Percentiles rank a stretch among this genome's conserved stretches.
These are phyloP conservation scores for Saussurea involucrata DNA, from an alignment of 129 eudicot species.

Conservation along the genomic window DNA sequence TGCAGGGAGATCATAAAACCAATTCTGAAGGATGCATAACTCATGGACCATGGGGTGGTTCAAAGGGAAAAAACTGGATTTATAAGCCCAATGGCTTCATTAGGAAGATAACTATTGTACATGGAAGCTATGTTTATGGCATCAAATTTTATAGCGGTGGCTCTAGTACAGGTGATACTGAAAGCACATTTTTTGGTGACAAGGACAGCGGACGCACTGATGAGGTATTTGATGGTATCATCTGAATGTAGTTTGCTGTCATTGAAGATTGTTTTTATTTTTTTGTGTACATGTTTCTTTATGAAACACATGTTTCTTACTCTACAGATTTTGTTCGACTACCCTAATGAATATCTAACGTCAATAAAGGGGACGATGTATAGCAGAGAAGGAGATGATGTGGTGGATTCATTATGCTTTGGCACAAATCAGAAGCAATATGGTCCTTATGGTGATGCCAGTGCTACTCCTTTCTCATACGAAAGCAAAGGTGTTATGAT, in stretches of 20 bases:
- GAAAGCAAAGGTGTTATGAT: too few relatives aligned
- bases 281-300: not conserved
- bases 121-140: not conserved
- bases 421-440: not conserved
- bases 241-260: not conserved
- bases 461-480: not conserved
- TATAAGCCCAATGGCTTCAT: not conserved
- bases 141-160: not conserved
- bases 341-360: not conserved
- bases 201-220: not conserved
- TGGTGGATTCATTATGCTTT: slow-evolving; percentile 5
- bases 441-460: not conserved
- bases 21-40: too few relatives aligned
- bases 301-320: not conserved
- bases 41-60: too few relatives aligned
- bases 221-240: not conserved
- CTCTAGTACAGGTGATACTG: not conserved
- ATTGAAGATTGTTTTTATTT: not conserved
- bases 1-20: too few relatives aligned
- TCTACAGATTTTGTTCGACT: slow-evolving; percentile 3
- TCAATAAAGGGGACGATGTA: slow-evolving; percentile 1
- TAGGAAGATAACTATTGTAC: not conserved
- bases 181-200: not conserved
- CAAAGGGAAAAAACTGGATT: too few relatives aligned
- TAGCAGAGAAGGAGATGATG: not conserved